Evolutionary conservation across 768 basidiomycete species (phyloP), one percentile per base, ranked within the genome.

Genomic region (Daedaleopsis sinensis): DNA sequence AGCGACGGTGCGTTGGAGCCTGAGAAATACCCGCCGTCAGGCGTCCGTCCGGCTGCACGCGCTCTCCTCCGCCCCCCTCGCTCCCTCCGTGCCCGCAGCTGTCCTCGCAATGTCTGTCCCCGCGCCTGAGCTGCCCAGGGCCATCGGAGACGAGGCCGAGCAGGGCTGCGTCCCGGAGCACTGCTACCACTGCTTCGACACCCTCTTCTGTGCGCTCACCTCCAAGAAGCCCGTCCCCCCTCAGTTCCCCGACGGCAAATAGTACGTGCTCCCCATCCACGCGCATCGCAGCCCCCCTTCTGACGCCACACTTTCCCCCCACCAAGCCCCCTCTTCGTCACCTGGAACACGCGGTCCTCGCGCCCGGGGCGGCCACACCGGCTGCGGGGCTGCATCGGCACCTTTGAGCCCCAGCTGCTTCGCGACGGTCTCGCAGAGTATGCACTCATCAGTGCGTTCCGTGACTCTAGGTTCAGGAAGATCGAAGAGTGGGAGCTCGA

Each of bases 341-440:
- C 96, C 7, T 99, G 96, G 96, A 95, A 94, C 75, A 89, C 85
- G 48, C 83, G 82, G 61, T 80, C 84, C 36, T 80, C 80, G 59
- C 85, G 84, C 58, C 77, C 84, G 19, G 86, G 85, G 36, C 82
- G 84, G 59, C 72, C 83, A 21, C 80, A 85, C 48, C 80, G 84
- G 60, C 79, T 99, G 63, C 79, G 96, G 55, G 96, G 96, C 50
- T 99, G 96, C 77, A 98, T 99, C 67, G 96, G 96, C 69, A 94
- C 85, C 74, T 99, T 99, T 69, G 86, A 89, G 37, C 81, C 92
- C 12, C 81, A 88, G 73, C 76, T 86, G 12, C 78, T 98, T 32
- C 83, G 79, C 58, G 82, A 90, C 32, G 94, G 94, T 16, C 73
- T 99, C 61, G 82, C 84, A 44, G 93, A 98, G 66, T 98, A 97